Base-by-base conservation (phyloP, 2,329 filamentous ascomycete species). In the Nigrograna mackinnonii region DNA sequence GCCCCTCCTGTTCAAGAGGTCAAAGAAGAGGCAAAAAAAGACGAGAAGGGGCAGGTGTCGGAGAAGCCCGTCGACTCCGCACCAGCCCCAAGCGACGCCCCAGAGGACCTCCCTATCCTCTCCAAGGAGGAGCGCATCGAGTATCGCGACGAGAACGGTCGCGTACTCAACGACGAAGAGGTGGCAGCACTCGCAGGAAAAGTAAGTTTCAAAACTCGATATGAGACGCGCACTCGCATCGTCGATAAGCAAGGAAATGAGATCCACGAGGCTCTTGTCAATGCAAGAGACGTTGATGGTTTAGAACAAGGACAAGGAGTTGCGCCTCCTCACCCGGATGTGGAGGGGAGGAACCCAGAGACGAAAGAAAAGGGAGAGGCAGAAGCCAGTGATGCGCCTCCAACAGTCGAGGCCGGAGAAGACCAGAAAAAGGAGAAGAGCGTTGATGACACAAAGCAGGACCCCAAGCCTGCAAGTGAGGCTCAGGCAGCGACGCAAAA, bases 141-240 rank as follows among this genome's bases (percentile, higher is more conserved):
- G 72, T 99, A 96, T 73, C 87, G 94, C 40, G 94, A 97, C 68
- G 89, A 96, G 69, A 79, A 95, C 57, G 94, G 94, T 53, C 96
- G 96, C 62, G 68, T 97, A 22, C 80, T 99, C 22, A 77, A 92
- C 61, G 83, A 87, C 41, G 87, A 91, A 61, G 83, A 96, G 66
- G 91, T 99, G 45, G 83, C 87, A 60, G 82, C 81, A 16, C 82
- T 99, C 22, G 82, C 92, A 68, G 94, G 92, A 60, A 95, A 96
- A 71, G 91, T 97, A 46, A 89, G 90, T 60, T 96, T 99, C 74
- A 85, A 95, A 74, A 97, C 94, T 11, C 87, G 86, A 54, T 96
- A 96, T 66, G 92, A 97, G 77, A 96, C 92, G n/a, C 82, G 88
- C 52, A 96, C 91, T 6, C 85, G 89, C 44, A 71, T 97, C 42